Evolutionary conservation across 257 asterid genomes (phyloP).

Genomic region (Buddleja alternifolia): DNA sequence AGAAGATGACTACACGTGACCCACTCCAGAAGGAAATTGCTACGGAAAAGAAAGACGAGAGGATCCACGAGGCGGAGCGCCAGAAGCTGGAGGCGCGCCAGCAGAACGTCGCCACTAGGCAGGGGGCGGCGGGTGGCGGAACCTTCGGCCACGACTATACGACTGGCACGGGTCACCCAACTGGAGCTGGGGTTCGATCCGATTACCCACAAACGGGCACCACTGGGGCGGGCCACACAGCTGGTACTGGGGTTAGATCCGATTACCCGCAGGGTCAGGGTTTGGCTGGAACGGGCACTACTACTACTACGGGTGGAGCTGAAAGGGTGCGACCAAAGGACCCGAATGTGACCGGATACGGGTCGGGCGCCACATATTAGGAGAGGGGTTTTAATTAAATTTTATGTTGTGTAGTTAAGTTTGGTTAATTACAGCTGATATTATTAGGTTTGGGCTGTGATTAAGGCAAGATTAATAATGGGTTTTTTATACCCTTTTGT

Average conservation of each 20-base stretch:
- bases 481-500: too few relatives aligned
- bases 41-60: conserved; percentile 41
- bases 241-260: not conserved
- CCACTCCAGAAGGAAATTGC: conserved; percentile 52
- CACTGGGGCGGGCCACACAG: not conserved
- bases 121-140: conserved; percentile 10
- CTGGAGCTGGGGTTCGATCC: not conserved
- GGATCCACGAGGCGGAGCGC: conserved; percentile 41
- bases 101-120: conserved; percentile 36
- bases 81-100: conserved; percentile 33
- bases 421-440: too few relatives aligned
- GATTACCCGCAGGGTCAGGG: too few relatives aligned
- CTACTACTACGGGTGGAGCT: not conserved
- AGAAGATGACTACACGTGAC: conserved; percentile 46
- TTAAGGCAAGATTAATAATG: too few relatives aligned
- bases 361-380: conserved; percentile 22
- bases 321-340: conserved; percentile 7
- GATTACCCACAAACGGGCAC: not conserved
- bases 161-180: conserved; percentile 4
- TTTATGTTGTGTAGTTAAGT: too few relatives aligned
- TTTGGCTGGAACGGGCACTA: too few relatives aligned
- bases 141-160: conserved; percentile 6
- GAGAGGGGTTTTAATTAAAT: too few relatives aligned
- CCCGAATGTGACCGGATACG: conserved; percentile 15
- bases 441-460: too few relatives aligned